These are phyloP conservation scores for Colletotrichum cereale DNA, from an alignment of 2,329 filamentous ascomycete species.

Conservation along the genomic window DNA sequence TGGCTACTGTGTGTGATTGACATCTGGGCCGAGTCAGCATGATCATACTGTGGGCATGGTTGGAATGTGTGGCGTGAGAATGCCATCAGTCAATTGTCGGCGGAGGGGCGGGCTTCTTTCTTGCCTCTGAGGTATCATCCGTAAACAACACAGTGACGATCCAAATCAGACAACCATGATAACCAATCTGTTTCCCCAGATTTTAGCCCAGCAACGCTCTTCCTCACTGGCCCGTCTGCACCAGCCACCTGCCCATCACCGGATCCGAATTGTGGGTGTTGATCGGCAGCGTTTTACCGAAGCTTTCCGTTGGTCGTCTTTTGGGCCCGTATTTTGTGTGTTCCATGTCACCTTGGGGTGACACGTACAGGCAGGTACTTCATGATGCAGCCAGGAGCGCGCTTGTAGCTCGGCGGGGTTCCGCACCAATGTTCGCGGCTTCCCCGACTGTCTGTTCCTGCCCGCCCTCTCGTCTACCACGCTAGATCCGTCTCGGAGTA, in stretches of 20 bases:
- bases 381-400: constrained; percentile 3
- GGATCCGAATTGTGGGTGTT: constrained; percentile 19
- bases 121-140: constrained; percentile 1
- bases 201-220: background rate
- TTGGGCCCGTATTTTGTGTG: background rate
- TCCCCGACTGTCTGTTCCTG: background rate
- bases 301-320: constrained; percentile 10
- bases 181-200: constrained; percentile 25
- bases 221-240: constrained; percentile 19
- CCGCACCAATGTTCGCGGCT: constrained; percentile 10
- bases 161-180: constrained; percentile 22
- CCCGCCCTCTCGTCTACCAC: background rate
- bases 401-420: constrained; percentile 28
- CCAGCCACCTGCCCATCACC: constrained; percentile 8
- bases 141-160: constrained; percentile 19
- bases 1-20: background rate
- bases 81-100: constrained; percentile 4
- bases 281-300: constrained; percentile 12
- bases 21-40: background rate
- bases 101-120: background rate
- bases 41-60: background rate
- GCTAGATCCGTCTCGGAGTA: background rate
- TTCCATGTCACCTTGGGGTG: constrained; percentile 11
- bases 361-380: too few species aligned
- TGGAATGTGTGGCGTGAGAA: background rate